Evolutionary conservation across 768 basidiomycete species (phyloP).

Genomic region (Floccularia luteovirens): DNA sequence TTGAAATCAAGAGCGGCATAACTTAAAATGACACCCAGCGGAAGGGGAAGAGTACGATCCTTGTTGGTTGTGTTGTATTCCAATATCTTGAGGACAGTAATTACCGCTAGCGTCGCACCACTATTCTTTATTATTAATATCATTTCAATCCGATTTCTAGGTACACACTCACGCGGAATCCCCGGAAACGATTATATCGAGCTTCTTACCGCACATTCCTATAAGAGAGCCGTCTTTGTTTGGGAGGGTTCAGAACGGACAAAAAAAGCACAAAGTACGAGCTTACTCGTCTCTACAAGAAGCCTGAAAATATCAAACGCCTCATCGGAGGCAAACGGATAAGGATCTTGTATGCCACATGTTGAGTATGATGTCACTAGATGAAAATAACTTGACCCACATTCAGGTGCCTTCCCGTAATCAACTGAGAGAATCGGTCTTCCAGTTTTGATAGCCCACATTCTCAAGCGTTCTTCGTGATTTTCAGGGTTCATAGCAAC

Average conservation of each 20-base stretch:
- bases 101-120: constrained; percentile 82
- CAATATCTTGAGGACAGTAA: constrained; percentile 78
- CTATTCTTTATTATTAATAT: constrained; percentile 37
- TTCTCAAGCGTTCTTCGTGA: constrained; percentile 87
- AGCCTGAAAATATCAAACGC: constrained; percentile 85
- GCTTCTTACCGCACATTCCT: constrained; percentile 79
- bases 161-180: constrained; percentile 87
- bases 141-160: constrained; percentile 9
- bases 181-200: constrained; percentile 77
- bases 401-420: constrained; percentile 96
- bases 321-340: constrained; percentile 94
- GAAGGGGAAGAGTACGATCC: constrained; percentile 48
- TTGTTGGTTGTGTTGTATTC: constrained; percentile 42
- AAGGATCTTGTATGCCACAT: constrained; percentile 63
- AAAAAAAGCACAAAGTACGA: neutral
- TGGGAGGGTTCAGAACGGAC: constrained; percentile 1
- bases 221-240: constrained; percentile 58
- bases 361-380: neutral
- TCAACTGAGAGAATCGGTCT: constrained; percentile 82
- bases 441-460: constrained; percentile 77
- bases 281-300: constrained; percentile 61
- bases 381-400: constrained; percentile 25
- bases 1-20: constrained; percentile 97
- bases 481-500: constrained; percentile 95
- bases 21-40: constrained; percentile 77